phyloP scores from a whole-genome alignment of 2,329 filamentous ascomycete genomes.

The Diaporthe nobilis region DNA sequence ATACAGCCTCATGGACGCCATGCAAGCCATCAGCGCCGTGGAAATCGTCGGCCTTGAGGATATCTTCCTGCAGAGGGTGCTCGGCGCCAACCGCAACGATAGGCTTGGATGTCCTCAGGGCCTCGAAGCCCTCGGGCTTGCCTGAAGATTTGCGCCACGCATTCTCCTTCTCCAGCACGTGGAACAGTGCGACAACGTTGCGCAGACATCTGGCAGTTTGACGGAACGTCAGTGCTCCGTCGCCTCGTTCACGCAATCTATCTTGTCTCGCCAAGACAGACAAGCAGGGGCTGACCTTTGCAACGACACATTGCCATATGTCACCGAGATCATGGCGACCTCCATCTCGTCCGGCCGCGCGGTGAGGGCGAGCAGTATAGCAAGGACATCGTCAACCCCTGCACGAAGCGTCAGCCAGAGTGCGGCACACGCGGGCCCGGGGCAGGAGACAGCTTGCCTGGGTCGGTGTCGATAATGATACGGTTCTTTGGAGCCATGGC shows the following conservation, averaged over 20 bases:
- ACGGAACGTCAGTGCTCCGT: slow-evolving; percentile 15
- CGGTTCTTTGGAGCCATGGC: slow-evolving; percentile 77
- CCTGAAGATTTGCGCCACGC: slow-evolving; percentile 83
- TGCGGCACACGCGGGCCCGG: neutral
- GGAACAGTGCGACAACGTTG: slow-evolving; percentile 91
- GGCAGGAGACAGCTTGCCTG: slow-evolving; percentile 65
- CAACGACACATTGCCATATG: slow-evolving; percentile 93
- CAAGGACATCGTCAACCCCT: slow-evolving; percentile 93
- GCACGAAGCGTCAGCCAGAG: slow-evolving; percentile 40
- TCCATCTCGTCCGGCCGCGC: slow-evolving; percentile 88
- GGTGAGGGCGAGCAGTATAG: slow-evolving; percentile 87
- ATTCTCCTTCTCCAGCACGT: slow-evolving; percentile 90
- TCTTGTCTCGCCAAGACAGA: slow-evolving; percentile 27
- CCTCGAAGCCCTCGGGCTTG: slow-evolving; percentile 78
- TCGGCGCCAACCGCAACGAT: slow-evolving; percentile 89
- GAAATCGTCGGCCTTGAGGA: slow-evolving; percentile 87
- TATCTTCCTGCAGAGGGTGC: slow-evolving; percentile 86
- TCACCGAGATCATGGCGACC: slow-evolving; percentile 86
- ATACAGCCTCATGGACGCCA: slow-evolving; percentile 75
- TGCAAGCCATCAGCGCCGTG: slow-evolving; percentile 85
- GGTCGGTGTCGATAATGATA: slow-evolving; percentile 97
- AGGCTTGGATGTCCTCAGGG: slow-evolving; percentile 80
- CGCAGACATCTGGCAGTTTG: slow-evolving; percentile 76
- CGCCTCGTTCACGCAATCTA: slow-evolving; percentile 10
- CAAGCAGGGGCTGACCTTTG: slow-evolving; percentile 70